Conservation (phyloP, 2,329 filamentous ascomycete genomes). For the Trichoderma afroharzianum region DNA sequence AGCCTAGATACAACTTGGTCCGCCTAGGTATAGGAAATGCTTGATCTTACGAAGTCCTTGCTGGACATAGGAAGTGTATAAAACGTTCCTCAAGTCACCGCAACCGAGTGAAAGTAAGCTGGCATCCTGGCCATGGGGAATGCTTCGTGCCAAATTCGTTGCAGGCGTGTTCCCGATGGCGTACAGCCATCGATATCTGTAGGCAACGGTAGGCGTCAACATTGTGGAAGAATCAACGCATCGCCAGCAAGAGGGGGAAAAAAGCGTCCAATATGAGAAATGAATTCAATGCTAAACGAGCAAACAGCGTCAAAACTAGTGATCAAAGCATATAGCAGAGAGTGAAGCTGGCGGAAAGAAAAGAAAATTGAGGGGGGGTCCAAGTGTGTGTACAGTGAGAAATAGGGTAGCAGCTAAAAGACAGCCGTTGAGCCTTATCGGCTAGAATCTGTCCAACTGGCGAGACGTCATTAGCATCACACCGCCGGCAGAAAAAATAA, state of each 20-base stretch:
- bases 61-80: slow-evolving; percentile 50
- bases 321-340: neutral
- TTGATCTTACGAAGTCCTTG: slow-evolving; percentile 33
- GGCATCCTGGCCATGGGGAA: slow-evolving; percentile 49
- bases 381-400: neutral
- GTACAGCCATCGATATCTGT: slow-evolving; percentile 36
- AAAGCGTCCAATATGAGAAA: fast-evolving
- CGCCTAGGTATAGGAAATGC: too few species aligned
- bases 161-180: slow-evolving; percentile 55
- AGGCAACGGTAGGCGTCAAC: slow-evolving; percentile 37
- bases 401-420: neutral
- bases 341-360: neutral
- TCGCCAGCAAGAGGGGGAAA: neutral
- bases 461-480: neutral
- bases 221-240: slow-evolving; percentile 24
- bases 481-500: neutral
- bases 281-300: neutral
- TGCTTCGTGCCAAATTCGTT: slow-evolving; percentile 42
- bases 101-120: slow-evolving; percentile 52
- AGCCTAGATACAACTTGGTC: neutral
- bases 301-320: neutral
- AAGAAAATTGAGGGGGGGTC: neutral
- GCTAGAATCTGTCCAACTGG: neutral
- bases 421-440: neutral
- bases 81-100: slow-evolving; percentile 53